Evolutionary conservation across 768 basidiomycete genomes (phyloP), one percentile per base, ranked within the genome.

Genomic region (Fomitopsis pulvina): DNA sequence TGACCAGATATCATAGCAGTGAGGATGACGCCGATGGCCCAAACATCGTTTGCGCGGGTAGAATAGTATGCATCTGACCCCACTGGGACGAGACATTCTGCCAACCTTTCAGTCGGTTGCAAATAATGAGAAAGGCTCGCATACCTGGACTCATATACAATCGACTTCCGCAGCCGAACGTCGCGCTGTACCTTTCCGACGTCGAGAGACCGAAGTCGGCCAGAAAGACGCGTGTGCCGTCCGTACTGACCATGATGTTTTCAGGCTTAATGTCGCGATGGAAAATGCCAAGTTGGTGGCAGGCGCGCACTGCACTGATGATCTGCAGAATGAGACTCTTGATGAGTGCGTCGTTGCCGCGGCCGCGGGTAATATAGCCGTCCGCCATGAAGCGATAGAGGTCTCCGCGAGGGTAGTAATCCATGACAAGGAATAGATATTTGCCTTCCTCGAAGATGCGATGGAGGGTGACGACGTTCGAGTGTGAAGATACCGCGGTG

Each of bases 201-300:
- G 61, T 62, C n/a, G 61, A 42, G 11, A 63, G 43, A 18, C 60
- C 62, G 56, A 74, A 77, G 63, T 80, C 78, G 22, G 71, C 71
- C 20, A 80, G 57, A 42, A 67, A 63, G 42, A 76, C 66, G 49
- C 59, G 55, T 42, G 59, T 58, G 11, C 72, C 71, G 45, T 74
- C 49, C 68, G 55, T 14, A 67, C 60, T 63, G 54, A 68, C 69
- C 26, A 78, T 57, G 43, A 77, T 48, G 60, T 67, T 76, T 59
- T 79, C 78, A 1, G 78, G 78, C 62, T 79, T 80, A 43, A 80
- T 63, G 54, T 79, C 78, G 24, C 78, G 76, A 56, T 79, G 78
- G 60, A 68, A 75, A 56, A 80, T 71, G 26, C 72, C 72, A 28
- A 67, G 58, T 26, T 60, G 55, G 58, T 80, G 78, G 56, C 72